A percentile compares a stretch with the other conserved stretches of the same genome.
phyloP scores from a whole-genome alignment of 371 early-diverging fungal genomes.

The Mortierella sp. region DNA sequence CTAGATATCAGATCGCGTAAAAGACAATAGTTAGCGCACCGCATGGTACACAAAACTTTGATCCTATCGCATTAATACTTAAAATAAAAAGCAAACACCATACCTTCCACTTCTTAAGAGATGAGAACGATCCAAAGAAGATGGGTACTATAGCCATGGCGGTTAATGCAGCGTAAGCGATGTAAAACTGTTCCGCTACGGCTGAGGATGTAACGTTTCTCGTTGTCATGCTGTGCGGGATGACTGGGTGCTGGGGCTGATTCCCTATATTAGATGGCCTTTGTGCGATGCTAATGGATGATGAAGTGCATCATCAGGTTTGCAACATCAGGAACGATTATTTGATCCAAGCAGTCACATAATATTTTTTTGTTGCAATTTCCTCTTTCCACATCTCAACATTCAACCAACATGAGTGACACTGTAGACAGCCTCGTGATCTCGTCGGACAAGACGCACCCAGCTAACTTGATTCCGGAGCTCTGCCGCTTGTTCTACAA shows the following conservation, averaged over 20 bases:
- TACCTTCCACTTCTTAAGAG: constrained; percentile 81
- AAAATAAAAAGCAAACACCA: neutral
- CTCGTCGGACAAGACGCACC: constrained; percentile 78
- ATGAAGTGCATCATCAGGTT: neutral
- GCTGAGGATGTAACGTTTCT: constrained; percentile 26
- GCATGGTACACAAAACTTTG: neutral
- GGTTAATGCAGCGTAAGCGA: constrained; percentile 88
- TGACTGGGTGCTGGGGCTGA: constrained; percentile 1
- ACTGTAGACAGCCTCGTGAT: constrained; percentile 62
- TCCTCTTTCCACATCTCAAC: neutral
- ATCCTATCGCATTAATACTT: neutral
- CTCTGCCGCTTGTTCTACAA: constrained; percentile 92
- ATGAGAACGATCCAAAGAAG: constrained; percentile 84
- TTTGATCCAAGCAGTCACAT: neutral
- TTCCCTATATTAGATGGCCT: neutral
- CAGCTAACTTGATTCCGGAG: constrained; percentile 94
- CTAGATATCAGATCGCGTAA: constrained; percentile 14
- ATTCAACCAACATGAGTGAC: constrained; percentile 33
- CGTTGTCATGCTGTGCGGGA: constrained; percentile 20
- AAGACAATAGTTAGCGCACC: neutral
- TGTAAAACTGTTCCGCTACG: constrained; percentile 58
- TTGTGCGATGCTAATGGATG: constrained; percentile 2
- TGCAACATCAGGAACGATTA: neutral
- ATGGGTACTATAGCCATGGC: constrained; percentile 91
- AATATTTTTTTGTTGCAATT: neutral